These are phyloP conservation scores for Paecilomyces sp. DNA, from an alignment of 2,329 filamentous ascomycete genomes.

Conservation along the genomic window DNA sequence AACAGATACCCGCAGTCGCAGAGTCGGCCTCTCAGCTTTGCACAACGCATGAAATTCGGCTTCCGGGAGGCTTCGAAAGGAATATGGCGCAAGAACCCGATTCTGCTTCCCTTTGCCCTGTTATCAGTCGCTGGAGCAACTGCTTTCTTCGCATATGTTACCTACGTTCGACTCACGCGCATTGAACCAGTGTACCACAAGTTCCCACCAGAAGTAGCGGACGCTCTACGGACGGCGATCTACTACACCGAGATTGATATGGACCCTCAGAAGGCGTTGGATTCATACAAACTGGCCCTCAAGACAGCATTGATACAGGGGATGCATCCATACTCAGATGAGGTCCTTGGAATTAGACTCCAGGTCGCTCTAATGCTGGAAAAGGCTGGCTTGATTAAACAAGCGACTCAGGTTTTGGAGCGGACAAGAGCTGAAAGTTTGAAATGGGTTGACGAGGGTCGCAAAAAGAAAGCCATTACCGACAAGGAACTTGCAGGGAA, in stretches of 20 bases:
- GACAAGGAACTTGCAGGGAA: conserved; percentile 41
- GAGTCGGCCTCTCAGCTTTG: conserved; percentile 17
- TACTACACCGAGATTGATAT: conserved; percentile 76
- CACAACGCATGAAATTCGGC: conserved; percentile 23
- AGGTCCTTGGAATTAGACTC: conserved; percentile 83
- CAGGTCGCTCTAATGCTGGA: conserved; percentile 75
- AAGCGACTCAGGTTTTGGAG: conserved; percentile 71
- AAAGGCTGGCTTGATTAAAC: conserved; percentile 61
- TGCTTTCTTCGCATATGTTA: conserved; percentile 30
- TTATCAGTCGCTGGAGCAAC: conserved; percentile 28
- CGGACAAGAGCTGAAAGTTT: conserved; percentile 64
- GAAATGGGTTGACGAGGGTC: conserved; percentile 27
- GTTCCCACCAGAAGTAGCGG: conserved; percentile 38
- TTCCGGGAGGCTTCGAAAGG: conserved; percentile 30
- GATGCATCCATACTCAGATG: conserved; percentile 84
- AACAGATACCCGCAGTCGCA: conserved; percentile 3
- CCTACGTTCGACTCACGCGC: conserved; percentile 37
- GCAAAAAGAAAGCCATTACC: conserved; percentile 13
- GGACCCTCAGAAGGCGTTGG: conserved; percentile 69
- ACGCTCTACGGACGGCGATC: conserved; percentile 70
- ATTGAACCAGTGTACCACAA: conserved; percentile 34
- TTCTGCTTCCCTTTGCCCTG: conserved; percentile 35
- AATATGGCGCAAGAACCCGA: conserved; percentile 37
- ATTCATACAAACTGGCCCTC: conserved; percentile 76
- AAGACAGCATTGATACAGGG: conserved; percentile 63